Evolutionary conservation across 2,329 filamentous ascomycete genomes (phyloP), one percentile per base, ranked within the genome.

Genomic region (Calonectria pseudoreteaudii): DNA sequence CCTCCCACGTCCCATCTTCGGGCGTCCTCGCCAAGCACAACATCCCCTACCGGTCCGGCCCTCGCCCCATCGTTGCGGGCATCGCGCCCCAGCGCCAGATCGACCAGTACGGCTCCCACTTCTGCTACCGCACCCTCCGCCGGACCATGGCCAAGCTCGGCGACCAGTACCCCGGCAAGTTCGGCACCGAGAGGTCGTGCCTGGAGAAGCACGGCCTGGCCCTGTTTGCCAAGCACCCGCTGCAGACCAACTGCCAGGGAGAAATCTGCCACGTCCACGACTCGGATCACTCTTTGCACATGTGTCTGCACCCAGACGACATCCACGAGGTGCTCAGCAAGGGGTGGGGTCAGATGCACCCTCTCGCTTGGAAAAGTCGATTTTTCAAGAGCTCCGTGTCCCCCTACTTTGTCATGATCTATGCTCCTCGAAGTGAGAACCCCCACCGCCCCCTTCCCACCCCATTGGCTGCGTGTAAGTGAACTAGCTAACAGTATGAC

Each of bases 41-140:
- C 38, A 87, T 97, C 0, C 91, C 93, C 1, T 88, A 88, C 71
- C 92, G 95, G 0, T 81, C 84, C 4, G 93, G 93, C 0, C 87
- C 89, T 1, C 90, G 94, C 1, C 95, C 95, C 1, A 82, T 84
- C 3, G 93, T 96, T 13, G 90, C 88, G 50, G 95, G 95, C 64
- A 94, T 97, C 72, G 95, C 94, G 1, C 95, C 95, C 0, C 95
- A 98, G 80, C 90, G 95, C 3, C 95, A 97, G 84, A 87, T 93
- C 23, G 90, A 93, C 82, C 94, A 97, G 81, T 88, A 88, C 50
- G 90, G 91, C 14, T 87, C 87, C 7, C 72, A 82, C 7, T 81
- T 84, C 18, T 90, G 91, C 81, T 92, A 93, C 82, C 81, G 85
- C n/a, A 83, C 86, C 18, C 87, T 95, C 4, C 86, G 88, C 2